These are phyloP conservation scores for Eustoma russellianum DNA, from an alignment of 257 asterid species.

Conservation along the genomic window DNA sequence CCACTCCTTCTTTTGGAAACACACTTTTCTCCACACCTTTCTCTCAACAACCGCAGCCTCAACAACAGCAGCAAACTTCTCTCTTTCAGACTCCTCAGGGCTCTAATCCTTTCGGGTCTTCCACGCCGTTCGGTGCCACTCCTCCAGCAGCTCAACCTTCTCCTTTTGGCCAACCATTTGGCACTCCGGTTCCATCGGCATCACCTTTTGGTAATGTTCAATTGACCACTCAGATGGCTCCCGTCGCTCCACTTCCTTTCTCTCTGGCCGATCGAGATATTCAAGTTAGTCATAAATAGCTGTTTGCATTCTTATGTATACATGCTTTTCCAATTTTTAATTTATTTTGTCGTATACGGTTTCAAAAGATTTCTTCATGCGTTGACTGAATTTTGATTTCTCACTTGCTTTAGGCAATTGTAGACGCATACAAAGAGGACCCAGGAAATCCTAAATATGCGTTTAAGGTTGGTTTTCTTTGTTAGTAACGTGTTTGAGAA, in stretches of 20 bases:
- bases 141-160: slow-evolving; percentile 46
- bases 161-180: slow-evolving; percentile 35
- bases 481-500: no score
- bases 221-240: slow-evolving; percentile 98
- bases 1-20: slow-evolving; percentile 59
- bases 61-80: slow-evolving; percentile 36
- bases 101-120: slow-evolving; percentile 41
- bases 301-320: no score
- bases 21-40: slow-evolving; percentile 69
- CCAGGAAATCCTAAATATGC: slow-evolving; percentile 80
- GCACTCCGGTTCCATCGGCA: slow-evolving; percentile 26
- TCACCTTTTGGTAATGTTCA: slow-evolving; percentile 55
- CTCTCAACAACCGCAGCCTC: slow-evolving; percentile 47
- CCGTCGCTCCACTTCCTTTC: slow-evolving; percentile 85
- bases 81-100: slow-evolving; percentile 58
- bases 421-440: slow-evolving; percentile 93
- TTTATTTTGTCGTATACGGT: neutral
- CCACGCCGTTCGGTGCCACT: slow-evolving; percentile 42
- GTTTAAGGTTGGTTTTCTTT: slow-evolving; percentile 54
- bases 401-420: slow-evolving; percentile 45
- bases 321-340: no score
- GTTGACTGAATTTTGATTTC: neutral
- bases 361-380: neutral
- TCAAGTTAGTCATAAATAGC: slow-evolving; percentile 30
- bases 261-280: slow-evolving; percentile 95